phyloP scores from a whole-genome alignment of 371 early-diverging fungal species.

The Haplosporangium sp. region DNA sequence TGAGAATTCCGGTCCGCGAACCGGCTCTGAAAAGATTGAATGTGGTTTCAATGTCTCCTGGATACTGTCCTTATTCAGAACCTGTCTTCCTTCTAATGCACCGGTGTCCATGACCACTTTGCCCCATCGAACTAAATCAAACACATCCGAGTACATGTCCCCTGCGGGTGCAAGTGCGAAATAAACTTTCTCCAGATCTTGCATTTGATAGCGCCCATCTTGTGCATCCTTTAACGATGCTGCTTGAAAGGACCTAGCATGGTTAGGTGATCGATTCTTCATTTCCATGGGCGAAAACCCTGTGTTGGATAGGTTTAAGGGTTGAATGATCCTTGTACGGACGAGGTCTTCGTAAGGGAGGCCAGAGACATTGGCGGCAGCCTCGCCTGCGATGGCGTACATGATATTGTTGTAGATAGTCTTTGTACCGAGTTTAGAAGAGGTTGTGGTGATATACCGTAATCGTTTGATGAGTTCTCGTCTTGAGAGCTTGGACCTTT shows the following conservation, averaged over 20 bases:
- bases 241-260: slow-evolving; percentile 4
- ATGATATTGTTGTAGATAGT: slow-evolving; percentile 13
- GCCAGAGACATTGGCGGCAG: slow-evolving; percentile 6
- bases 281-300: slow-evolving; percentile 10
- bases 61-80: slow-evolving; percentile 20
- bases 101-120: slow-evolving; percentile 9
- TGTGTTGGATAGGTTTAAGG: slow-evolving; percentile 5
- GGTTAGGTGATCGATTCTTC: slow-evolving; percentile 2
- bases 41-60: slow-evolving; percentile 11
- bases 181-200: slow-evolving; percentile 3
- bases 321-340: slow-evolving; percentile 3
- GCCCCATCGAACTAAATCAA: slow-evolving; percentile 23
- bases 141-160: slow-evolving; percentile 21
- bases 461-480: slow-evolving; percentile 10
- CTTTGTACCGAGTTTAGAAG: background rate
- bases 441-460: slow-evolving; percentile 1
- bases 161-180: slow-evolving; percentile 18
- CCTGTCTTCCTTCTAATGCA: slow-evolving; percentile 19
- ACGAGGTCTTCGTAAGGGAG: slow-evolving; percentile 10
- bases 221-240: slow-evolving; percentile 1
- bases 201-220: background rate
- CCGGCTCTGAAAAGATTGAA: background rate
- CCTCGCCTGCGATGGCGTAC: slow-evolving; percentile 19
- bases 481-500: slow-evolving; percentile 1
- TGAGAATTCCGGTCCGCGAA: slow-evolving; percentile 7